Base-by-base conservation (phyloP, 352 stramenopile genomes). In the Globisporangium viniferum region DNA sequence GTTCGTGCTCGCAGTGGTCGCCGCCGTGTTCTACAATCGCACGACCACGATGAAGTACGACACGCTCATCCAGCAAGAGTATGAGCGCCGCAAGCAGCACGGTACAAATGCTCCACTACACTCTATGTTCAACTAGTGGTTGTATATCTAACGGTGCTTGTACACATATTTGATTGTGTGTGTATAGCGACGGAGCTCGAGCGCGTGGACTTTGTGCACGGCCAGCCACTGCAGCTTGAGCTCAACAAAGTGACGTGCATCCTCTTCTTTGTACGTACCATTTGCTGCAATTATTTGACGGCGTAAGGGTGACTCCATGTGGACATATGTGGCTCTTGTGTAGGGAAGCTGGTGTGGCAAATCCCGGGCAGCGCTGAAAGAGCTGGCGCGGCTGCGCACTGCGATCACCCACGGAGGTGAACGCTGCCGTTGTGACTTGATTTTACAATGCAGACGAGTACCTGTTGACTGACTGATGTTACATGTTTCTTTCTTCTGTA, bases 301-400 rank as follows among this genome's bases (percentile, higher is more conserved):
- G 24, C 24, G 24, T 24, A 24, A 24, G 24, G 24, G 24, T 24
- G 24, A 24, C 24, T 24, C 24, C 24, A 24, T 24, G 24, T 24
- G 24, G 24, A 24, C 24, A 24, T 24, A 15, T 51, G 14, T 35
- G 9, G 31, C 12, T 35, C 20, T 56, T 24, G 24, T 55, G 4
- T 67, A 92, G 82, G 84, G 81, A 27, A 86, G 80, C 24, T 93
- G 84, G 84, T 90, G 81, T 48, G 73, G 70, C 35, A 75, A 76
- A 35, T 92, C 83, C 24, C 80, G 84, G 22, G 74, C 73, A 27
- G 77, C 77, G 14, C 67, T 93, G 51, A 64, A 84, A 58, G 66
- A 81, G 56, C 76, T 91, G n/a, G 66, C 78, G 64, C 76, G 62
- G 67, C 74, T 89, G 15, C 73, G 78, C 8, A 71, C 73, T 55